Evolutionary conservation across 2,329 filamentous ascomycete species (phyloP).

Genomic region (Parascedosporium putredinis): DNA sequence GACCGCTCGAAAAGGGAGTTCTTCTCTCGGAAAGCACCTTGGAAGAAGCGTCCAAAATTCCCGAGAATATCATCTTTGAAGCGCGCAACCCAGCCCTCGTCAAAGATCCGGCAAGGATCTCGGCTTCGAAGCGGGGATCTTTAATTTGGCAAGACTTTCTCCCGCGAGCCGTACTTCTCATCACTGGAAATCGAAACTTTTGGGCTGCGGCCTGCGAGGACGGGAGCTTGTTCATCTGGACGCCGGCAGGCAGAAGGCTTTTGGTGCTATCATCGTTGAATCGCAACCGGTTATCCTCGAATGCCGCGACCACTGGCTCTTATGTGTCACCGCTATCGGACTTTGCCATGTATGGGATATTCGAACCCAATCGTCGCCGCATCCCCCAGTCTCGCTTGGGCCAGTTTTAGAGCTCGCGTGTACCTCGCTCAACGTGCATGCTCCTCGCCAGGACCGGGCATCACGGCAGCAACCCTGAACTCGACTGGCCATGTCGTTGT

Average conservation of each 20-base stretch:
- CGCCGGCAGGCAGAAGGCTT: conserved; percentile 77
- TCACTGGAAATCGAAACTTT: conserved; percentile 81
- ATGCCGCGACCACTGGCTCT: conserved; percentile 76
- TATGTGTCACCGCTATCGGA: conserved; percentile 81
- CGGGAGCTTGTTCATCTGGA: conserved; percentile 83
- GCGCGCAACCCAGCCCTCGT: conserved; percentile 71
- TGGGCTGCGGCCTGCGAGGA: conserved; percentile 94
- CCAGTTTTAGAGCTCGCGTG: conserved; percentile 82
- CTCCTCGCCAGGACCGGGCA: conserved; percentile 67
- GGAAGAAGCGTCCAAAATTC: conserved; percentile 52
- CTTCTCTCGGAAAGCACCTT: conserved; percentile 39
- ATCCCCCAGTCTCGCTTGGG: conserved; percentile 80
- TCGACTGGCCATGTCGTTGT: conserved; percentile 76
- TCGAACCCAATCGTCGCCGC: conserved; percentile 68
- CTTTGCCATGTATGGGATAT: conserved; percentile 93
- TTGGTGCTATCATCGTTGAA: conserved; percentile 80
- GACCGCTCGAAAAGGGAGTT: conserved; percentile 63
- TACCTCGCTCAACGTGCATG: conserved; percentile 66
- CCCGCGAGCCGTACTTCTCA: conserved; percentile 74
- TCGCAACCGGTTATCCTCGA: conserved; percentile 91
- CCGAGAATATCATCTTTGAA: conserved; percentile 72
- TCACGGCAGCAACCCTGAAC: conserved; percentile 87
- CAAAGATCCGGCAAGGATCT: conserved; percentile 75
- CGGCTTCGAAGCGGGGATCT: conserved; percentile 68
- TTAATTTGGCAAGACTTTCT: conserved; percentile 91